Evolutionary conservation across 2,329 filamentous ascomycete genomes (phyloP).

Genomic region (Mollisia scopiformis): DNA sequence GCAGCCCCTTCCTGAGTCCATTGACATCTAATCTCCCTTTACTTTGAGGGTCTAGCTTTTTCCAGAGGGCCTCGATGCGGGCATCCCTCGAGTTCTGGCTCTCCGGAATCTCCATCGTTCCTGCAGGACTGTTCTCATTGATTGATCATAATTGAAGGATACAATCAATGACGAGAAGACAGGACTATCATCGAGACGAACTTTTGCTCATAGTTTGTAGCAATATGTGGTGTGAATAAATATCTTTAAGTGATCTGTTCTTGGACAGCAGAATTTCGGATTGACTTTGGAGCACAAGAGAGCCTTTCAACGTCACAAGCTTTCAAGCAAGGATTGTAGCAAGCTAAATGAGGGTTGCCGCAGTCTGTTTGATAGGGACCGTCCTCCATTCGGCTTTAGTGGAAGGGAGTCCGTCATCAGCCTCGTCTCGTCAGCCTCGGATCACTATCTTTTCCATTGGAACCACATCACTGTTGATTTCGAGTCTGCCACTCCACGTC

Average conservation of each 20-base stretch:
- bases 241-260: neutral
- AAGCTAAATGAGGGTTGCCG: neutral
- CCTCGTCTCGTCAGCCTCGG: neutral
- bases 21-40: constrained; percentile 83
- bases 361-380: neutral
- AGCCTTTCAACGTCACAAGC: neutral
- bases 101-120: constrained; percentile 66
- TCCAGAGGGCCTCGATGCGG: constrained; percentile 84
- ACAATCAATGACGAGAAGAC: neutral
- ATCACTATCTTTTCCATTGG: neutral
- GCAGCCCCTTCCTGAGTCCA: constrained; percentile 81
- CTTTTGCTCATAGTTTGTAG: constrained; percentile 1
- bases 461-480: neutral
- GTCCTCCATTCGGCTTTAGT: neutral
- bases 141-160: constrained; percentile 25
- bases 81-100: constrained; percentile 78
- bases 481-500: neutral
- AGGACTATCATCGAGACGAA: constrained; percentile 13
- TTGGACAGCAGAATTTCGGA: neutral
- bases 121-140: constrained; percentile 23
- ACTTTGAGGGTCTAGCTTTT: constrained; percentile 73
- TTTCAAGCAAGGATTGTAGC: neutral
- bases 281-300: neutral
- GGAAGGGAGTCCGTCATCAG: neutral
- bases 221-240: neutral